These are phyloP conservation scores for Boletus albobrunnescens DNA, from an alignment of 1,284 basidiomycete genomes.

Conservation along the genomic window DNA sequence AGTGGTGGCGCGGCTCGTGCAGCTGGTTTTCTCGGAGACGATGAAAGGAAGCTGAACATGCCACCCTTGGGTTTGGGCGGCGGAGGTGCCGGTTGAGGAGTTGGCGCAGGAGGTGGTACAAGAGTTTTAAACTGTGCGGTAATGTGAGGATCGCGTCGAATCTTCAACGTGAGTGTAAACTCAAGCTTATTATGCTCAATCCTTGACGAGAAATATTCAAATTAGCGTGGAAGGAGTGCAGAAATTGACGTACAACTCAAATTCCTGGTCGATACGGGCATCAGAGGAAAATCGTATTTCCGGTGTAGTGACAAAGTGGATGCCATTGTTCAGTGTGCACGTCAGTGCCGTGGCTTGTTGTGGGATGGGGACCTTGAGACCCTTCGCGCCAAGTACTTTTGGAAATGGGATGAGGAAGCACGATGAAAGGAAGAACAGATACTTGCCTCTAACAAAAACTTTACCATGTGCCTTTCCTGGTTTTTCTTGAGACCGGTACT, in stretches of 20 bases:
- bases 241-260: slow-evolving; percentile 71
- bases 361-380: slow-evolving; percentile 72
- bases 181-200: slow-evolving; percentile 88
- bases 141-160: slow-evolving; percentile 81
- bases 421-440: not conserved
- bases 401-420: slow-evolving; percentile 2
- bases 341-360: slow-evolving; percentile 69
- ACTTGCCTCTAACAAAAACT: slow-evolving; percentile 85
- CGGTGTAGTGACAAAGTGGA: slow-evolving; percentile 93
- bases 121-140: slow-evolving; percentile 67
- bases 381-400: slow-evolving; percentile 75
- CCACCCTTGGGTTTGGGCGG: slow-evolving; percentile 52
- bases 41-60: slow-evolving; percentile 72
- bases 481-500: slow-evolving; percentile 73
- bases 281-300: slow-evolving; percentile 63
- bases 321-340: slow-evolving; percentile 94
- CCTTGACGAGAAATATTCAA: slow-evolving; percentile 36
- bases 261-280: slow-evolving; percentile 84
- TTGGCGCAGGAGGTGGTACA: slow-evolving; percentile 40
- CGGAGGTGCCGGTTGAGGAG: slow-evolving; percentile 41
- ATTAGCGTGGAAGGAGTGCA: not conserved
- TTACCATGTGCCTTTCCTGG: slow-evolving; percentile 82
- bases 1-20: slow-evolving; percentile 38
- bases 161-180: slow-evolving; percentile 82
- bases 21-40: slow-evolving; percentile 67